Evolutionary conservation across 495 filamentous ascomycete genomes (phyloP), one percentile per base, ranked within the genome.

Genomic region (Hyaloscypha hepaticicola): DNA sequence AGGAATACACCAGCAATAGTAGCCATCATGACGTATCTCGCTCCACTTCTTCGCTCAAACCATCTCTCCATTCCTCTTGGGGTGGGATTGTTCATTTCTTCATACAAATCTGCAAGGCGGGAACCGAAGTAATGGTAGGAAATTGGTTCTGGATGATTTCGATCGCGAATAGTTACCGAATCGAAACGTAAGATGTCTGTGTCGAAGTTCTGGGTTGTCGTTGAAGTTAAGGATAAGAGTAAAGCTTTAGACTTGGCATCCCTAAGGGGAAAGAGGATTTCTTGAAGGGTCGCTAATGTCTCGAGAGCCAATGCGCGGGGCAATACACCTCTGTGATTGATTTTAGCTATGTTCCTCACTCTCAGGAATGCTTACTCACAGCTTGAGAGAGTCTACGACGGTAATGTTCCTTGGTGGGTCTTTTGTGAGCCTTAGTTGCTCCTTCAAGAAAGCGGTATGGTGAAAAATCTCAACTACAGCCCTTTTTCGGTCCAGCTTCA

Each of bases 11-110:
- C 77, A 38, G 66, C 66, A 1, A 79, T 52, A 0, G 76, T 78
- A 9, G 73, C 77, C 65, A 76, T 66, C 72, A 77, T 74, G 3
- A 77, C 65, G 57, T 77, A 74, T 55, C 74, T 70, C 3, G 75
- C 72, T 22, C 74, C 74, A 60, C 76, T 78, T 63, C 38, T 73
- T 28, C 75, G 64, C 61, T 78, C 65, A 58, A 78, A 59, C 74
- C 72, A 74, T 49, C 69, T 73, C 58, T 73, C 66, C 0, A 77
- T 50, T 25, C 75, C 72, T 9, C 75, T 69, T 19, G 76, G 73
- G 33, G 63, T 66, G 45, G 77, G 77, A 29, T 73, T 74, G 38
- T 75, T 63, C 12, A 76, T 33, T 51, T 78, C 76, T 45, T 75
- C 66, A 55, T 77, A 74, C 8, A 77, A 64, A 28, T 74, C 75